Evolutionary conservation across 306 rosid species (phyloP).

Genomic region (Benincasa hispida): DNA sequence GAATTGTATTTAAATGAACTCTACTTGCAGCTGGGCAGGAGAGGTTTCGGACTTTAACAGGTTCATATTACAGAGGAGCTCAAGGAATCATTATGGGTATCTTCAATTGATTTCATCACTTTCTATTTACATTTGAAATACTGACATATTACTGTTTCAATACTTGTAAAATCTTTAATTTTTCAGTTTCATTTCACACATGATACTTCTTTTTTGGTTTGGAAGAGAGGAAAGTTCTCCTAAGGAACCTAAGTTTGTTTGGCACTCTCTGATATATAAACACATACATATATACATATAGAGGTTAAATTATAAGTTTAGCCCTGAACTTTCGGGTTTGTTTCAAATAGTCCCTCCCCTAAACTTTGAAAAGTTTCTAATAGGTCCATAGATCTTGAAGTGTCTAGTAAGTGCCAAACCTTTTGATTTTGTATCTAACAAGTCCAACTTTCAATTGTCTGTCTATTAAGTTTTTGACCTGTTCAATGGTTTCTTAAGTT

Average conservation of each 20-base stretch:
- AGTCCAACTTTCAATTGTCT: no score
- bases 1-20: not conserved
- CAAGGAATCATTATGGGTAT: slow-evolving; percentile 83
- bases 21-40: slow-evolving; percentile 70
- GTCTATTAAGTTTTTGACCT: no score
- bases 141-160: not conserved
- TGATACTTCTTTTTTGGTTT: not conserved
- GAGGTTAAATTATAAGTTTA: no score
- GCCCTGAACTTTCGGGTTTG: no score
- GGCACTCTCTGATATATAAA: no score
- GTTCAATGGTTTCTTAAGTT: no score
- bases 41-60: slow-evolving; percentile 72
- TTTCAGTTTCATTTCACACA: not conserved
- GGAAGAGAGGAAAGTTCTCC: not conserved
- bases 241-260: not conserved
- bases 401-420: no score
- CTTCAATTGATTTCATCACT: slow-evolving; percentile 1
- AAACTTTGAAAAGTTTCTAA: no score
- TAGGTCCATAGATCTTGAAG: no score
- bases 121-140: not conserved
- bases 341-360: no score
- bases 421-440: no score
- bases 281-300: no score
- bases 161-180: not conserved
- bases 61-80: slow-evolving; percentile 89